Evolutionary conservation across 306 rosid species (phyloP), one percentile per base, ranked within the genome.

Genomic region (Prosopis cineraria): DNA sequence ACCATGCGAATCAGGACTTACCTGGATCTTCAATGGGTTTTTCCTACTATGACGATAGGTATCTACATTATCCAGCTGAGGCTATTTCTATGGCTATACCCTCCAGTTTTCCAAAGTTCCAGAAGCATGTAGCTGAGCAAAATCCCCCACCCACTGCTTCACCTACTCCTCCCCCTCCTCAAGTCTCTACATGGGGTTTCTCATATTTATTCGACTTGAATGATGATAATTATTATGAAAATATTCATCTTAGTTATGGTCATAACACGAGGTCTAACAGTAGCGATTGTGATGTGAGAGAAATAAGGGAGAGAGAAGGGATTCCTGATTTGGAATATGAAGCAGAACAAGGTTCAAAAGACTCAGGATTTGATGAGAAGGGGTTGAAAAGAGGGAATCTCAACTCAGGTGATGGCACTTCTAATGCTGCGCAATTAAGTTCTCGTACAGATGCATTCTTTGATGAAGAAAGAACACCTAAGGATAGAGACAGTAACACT

Each of bases 301-400:
- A 48, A 80, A 19, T 60, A 27, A 72, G 85, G 79, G 74, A 76
- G 65, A 59, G 74, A 48, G 85, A 84, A 68, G 85, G 87, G 6
- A 80, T 84, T 76, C 87, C 87, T 73, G 82, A 80, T 59, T 72
- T 84, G 41, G 87, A 84, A 80, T 82, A 84, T 31, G 80, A 67
- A 67, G 30, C 11, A 24, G 82, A 60, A 65, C 41, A 65, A 75
- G 22, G 52, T 53, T 45, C 63, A 65, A 36, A 10, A 0, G 25
- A 36, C 55, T 25, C 48, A 16, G 31, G 17, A 53, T 73, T 47
- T 29, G 48, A 73, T 27, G 55, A 74, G 68, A 63, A 68, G 22
- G 56, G 9, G 44, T 48, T 10, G 40, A 72, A 31, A 73, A 50
- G 73, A 62, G 70, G 33, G 33, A 75, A 20, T 64, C 53, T 31